phyloP scores from a whole-genome alignment of 164 flowering plant genomes.

The Vitis riparia region DNA sequence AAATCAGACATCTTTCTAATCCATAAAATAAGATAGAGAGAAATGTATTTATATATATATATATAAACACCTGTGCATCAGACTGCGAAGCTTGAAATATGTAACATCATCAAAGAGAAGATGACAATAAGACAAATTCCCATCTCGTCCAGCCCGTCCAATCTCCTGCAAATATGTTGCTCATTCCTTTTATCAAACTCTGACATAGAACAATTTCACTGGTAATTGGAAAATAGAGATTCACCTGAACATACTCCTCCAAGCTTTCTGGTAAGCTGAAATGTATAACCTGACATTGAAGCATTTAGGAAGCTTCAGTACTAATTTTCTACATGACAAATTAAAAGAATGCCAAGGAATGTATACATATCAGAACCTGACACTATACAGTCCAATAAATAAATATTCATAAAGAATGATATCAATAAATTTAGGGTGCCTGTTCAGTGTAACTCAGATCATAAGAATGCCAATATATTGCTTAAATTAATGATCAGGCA shows the following conservation, averaged over 20 bases:
- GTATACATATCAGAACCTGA: not conserved
- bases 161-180: constrained; percentile 55
- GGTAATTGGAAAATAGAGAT: constrained; percentile 5
- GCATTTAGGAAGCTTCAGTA: not conserved
- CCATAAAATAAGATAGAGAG: not conserved
- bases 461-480: too few relatives aligned
- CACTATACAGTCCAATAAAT: too few relatives aligned
- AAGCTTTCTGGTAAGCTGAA: constrained; percentile 93
- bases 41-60: not conserved
- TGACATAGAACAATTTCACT: not conserved
- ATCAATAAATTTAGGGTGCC: too few relatives aligned
- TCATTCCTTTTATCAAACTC: constrained; percentile 7
- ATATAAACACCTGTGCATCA: constrained; percentile 59
- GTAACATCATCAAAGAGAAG: constrained; percentile 71
- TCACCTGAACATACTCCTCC: constrained; percentile 98
- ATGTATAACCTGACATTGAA: constrained; percentile 76
- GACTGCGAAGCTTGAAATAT: constrained; percentile 81
- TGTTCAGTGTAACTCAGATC: too few relatives aligned
- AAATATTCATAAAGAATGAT: too few relatives aligned
- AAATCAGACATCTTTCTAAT: constrained; percentile 4
- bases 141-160: constrained; percentile 98
- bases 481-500: not conserved
- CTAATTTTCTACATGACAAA: not conserved
- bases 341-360: not conserved
- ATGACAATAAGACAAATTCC: constrained; percentile 82